Evolutionary conservation across 2,329 filamentous ascomycete genomes (phyloP).

Genomic region (Calycina herbarum): DNA sequence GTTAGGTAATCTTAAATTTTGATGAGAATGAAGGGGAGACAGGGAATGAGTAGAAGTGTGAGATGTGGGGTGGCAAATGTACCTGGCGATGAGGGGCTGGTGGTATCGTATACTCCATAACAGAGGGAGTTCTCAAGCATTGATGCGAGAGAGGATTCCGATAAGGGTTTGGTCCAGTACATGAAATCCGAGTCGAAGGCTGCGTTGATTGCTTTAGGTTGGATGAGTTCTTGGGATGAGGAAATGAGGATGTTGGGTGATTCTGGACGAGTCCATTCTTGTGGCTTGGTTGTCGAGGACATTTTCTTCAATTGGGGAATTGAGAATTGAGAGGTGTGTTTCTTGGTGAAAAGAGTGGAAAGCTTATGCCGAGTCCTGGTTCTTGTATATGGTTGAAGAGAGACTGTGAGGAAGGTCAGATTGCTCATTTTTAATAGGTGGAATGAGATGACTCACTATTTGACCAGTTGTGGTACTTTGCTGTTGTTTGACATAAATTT

Average conservation of each 20-base stretch:
- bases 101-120: slow-evolving; percentile 51
- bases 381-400: no score
- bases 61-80: no score
- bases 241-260: slow-evolving; percentile 55
- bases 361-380: no score
- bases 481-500: no score
- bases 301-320: background rate
- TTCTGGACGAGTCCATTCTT: slow-evolving; percentile 44
- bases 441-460: no score
- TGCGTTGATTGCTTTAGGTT: slow-evolving; percentile 50
- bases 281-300: slow-evolving; percentile 53
- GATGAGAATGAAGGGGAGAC: background rate
- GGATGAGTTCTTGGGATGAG: slow-evolving; percentile 55
- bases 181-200: slow-evolving; percentile 56
- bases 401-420: no score
- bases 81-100: no score
- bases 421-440: no score
- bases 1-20: background rate
- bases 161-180: slow-evolving; percentile 59
- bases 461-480: no score
- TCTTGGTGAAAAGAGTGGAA: no score
- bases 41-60: slow-evolving; percentile 7
- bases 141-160: slow-evolving; percentile 47
- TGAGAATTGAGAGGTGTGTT: no score
- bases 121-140: slow-evolving; percentile 59